These are phyloP conservation scores for Cutaneotrichosporon cyanovorans DNA, from an alignment of 1,284 basidiomycete genomes.

Conservation along the genomic window DNA sequence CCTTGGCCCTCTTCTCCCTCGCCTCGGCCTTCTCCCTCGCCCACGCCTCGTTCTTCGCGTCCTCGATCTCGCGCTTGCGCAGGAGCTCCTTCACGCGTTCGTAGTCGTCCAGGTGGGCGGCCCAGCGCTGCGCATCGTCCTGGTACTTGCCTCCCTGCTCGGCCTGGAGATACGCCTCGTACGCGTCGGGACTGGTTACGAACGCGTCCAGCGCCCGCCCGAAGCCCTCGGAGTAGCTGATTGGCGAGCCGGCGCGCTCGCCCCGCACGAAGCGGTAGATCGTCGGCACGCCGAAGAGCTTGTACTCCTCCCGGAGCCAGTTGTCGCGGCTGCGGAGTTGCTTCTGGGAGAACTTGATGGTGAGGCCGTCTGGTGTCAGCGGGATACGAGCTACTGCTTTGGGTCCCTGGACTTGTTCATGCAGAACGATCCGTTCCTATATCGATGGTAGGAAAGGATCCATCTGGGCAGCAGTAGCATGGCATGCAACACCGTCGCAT, in stretches of 20 bases:
- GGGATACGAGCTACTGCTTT: too few relatives aligned
- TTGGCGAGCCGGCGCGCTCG: not conserved
- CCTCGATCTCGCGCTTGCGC: not conserved
- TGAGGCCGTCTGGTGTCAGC: not conserved
- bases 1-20: too few relatives aligned
- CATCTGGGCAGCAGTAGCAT: too few relatives aligned
- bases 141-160: not conserved
- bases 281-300: not conserved
- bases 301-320: not conserved
- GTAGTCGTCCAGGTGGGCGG: not conserved
- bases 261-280: not conserved
- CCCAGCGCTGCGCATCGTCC: not conserved
- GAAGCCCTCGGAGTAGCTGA: not conserved
- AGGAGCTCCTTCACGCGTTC: not conserved
- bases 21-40: too few relatives aligned
- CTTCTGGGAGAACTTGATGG: not conserved
- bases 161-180: not conserved
- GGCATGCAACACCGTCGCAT: too few relatives aligned
- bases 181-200: not conserved
- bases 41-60: too few relatives aligned
- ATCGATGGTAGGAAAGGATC: too few relatives aligned
- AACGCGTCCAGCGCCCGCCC: not conserved
- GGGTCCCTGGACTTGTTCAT: too few relatives aligned
- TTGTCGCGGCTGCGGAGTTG: not conserved
- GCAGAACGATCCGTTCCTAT: too few relatives aligned